Evolutionary conservation across 2,329 filamentous ascomycete species (phyloP).

Genomic region (Periconia sp.): DNA sequence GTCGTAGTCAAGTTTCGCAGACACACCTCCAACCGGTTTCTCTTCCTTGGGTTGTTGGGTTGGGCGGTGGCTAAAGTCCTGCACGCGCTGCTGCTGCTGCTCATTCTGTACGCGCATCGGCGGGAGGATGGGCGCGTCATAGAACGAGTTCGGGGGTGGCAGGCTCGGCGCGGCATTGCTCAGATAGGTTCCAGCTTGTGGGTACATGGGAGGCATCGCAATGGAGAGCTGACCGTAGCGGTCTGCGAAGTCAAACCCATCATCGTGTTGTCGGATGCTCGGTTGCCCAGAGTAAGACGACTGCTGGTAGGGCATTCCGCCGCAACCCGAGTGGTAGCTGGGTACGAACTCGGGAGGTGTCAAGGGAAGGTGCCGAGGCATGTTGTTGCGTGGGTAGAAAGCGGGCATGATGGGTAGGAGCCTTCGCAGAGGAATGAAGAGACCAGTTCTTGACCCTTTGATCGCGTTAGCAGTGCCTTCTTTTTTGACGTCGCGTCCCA

Average conservation of each 20-base stretch:
- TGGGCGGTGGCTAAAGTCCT: constrained; percentile 37
- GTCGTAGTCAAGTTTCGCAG: constrained; percentile 92
- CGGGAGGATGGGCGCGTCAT: constrained; percentile 52
- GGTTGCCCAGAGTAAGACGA: constrained; percentile 47
- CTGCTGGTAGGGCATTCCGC: constrained; percentile 50
- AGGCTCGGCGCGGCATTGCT: constrained; percentile 39
- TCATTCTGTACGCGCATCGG: constrained; percentile 49
- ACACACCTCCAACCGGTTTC: constrained; percentile 79
- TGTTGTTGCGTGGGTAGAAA: constrained; percentile 51
- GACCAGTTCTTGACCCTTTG: constrained; percentile 46
- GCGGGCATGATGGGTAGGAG: constrained; percentile 51
- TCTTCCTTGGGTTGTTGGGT: constrained; percentile 58
- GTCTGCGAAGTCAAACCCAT: constrained; percentile 49
- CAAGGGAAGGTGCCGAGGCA: constrained; percentile 48
- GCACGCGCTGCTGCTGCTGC: constrained; percentile 45
- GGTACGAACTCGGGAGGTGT: constrained; percentile 54
- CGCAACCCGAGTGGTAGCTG: constrained; percentile 47
- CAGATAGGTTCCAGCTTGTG: constrained; percentile 43
- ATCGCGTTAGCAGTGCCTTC: constrained; percentile 19
- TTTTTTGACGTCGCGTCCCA: not conserved
- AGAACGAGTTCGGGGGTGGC: constrained; percentile 43
- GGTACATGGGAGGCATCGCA: constrained; percentile 43
- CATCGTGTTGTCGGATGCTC: constrained; percentile 46
- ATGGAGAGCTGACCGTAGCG: constrained; percentile 49
- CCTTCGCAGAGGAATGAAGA: constrained; percentile 41